Evolutionary conservation across 2,329 filamentous ascomycete genomes (phyloP), one percentile per base, ranked within the genome.

Genomic region (Leptoxyphium fumago): DNA sequence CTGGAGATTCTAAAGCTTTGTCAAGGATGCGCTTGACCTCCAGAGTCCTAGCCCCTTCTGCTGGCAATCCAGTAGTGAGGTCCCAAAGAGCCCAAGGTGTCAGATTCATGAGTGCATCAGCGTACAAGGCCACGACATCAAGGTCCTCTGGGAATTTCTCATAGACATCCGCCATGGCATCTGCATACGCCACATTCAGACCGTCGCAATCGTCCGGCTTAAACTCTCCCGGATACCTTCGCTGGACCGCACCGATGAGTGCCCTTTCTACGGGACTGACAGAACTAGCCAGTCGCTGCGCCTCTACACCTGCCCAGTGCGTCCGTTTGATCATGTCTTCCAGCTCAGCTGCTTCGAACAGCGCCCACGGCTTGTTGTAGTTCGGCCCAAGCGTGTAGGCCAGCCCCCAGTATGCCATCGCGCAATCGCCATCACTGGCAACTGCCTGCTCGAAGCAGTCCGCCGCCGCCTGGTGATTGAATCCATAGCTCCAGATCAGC

Each of bases 361-460:
- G 69, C 26, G 76, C 72, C 84, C 84, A 87, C 0, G 82, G 78
- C 55, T 87, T 85, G 64, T 88, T 84, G 60, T 83, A 81, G 55
- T 89, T 87, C 2, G 84, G 83, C 0, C 83, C 84, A 0, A 83
- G 63, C 1, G 78, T 69, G 56, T 82, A 87, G 0, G 83, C 78
- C 4, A 82, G 62, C 0, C 80, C 80, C 80, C 80, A 84, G 53
- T 80, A 73, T 2, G 76, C 78, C 67, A 84, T 76, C 28, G 72
- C 70, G 45, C 75, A 82, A 2, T 58, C 49, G 0, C 62, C 48
- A 48, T 84, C 80, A 40, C 65, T 56, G 1, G 60, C 57, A 29
- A 76, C 70, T n/a, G 77, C 78, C 8, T 65, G 63, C 52, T 77
- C 64, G 52, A 84, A 84, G 61, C 80, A 84, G 36, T 62, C 63